Conservation (phyloP, 2,329 filamentous ascomycete species). For the Madurella mycetomatis region DNA sequence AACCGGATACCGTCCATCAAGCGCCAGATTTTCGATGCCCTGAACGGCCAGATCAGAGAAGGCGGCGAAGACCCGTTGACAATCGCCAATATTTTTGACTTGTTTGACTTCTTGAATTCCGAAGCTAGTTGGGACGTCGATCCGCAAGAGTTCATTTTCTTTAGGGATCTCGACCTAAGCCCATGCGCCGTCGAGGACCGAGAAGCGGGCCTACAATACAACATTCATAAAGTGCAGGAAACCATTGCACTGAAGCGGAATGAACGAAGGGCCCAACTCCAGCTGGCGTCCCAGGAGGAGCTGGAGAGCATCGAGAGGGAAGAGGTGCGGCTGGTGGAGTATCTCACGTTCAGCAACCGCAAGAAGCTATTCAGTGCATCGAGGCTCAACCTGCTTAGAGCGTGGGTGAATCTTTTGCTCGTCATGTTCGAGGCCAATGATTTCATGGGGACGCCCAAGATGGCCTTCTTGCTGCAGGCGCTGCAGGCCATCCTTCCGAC, state of each 20-base stretch:
- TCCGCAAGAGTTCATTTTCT: constrained; percentile 53
- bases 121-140: constrained; percentile 48
- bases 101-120: constrained; percentile 78
- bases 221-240: constrained; percentile 67
- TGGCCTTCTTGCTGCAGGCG: constrained; percentile 77
- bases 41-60: constrained; percentile 71
- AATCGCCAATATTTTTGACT: constrained; percentile 78
- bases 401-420: constrained; percentile 81
- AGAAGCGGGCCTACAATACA: constrained; percentile 57
- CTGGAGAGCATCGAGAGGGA: constrained; percentile 51
- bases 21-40: constrained; percentile 61
- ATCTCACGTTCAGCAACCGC: constrained; percentile 60
- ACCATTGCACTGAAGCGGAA: constrained; percentile 66
- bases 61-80: constrained; percentile 61
- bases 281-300: constrained; percentile 48
- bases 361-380: constrained; percentile 53
- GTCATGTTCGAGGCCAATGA: constrained; percentile 80
- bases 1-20: constrained; percentile 67
- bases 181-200: constrained; percentile 59
- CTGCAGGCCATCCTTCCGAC: constrained; percentile 85
- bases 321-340: constrained; percentile 55
- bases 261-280: constrained; percentile 50
- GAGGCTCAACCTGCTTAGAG: constrained; percentile 65
- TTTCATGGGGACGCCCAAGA: constrained; percentile 66
- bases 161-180: constrained; percentile 63